phyloP scores from a whole-genome alignment of 805 yeast genomes.

The Kazachstania kunashirensis region DNA sequence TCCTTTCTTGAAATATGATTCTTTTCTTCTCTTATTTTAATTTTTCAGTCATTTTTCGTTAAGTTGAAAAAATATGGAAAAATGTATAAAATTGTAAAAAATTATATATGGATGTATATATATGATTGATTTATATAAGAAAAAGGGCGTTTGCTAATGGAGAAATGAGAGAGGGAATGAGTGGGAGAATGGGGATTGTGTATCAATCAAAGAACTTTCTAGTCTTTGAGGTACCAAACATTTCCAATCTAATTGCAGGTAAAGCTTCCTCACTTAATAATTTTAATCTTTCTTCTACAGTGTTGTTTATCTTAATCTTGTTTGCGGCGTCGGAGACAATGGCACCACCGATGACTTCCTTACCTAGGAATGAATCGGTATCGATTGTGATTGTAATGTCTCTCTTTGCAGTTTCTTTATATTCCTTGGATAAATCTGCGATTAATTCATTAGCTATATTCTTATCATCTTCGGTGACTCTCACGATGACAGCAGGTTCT shows the following conservation, averaged over 20 bases:
- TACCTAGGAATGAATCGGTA: constrained; percentile 50
- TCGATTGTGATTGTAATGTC: constrained; percentile 43
- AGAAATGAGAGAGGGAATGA: background rate
- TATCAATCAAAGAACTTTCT: constrained; percentile 80
- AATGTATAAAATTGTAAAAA: no score
- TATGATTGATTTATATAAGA: no score
- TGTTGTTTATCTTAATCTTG: constrained; percentile 82
- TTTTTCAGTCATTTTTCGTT: no score
- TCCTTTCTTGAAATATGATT: no score
- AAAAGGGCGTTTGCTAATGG: no score
- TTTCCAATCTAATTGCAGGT: constrained; percentile 84
- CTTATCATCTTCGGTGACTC: constrained; percentile 37
- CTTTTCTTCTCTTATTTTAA: no score
- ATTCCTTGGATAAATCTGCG: constrained; percentile 51
- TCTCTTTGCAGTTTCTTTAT: constrained; percentile 51
- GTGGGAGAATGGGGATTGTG: background rate
- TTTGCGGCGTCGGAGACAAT: constrained; percentile 60
- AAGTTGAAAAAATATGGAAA: no score
- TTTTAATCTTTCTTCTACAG: constrained; percentile 87
- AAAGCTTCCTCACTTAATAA: constrained; percentile 74
- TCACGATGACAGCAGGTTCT: constrained; percentile 58
- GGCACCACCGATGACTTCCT: constrained; percentile 71
- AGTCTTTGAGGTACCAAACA: constrained; percentile 74
- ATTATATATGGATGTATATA: no score
- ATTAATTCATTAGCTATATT: constrained; percentile 34